Percentiles rank a stretch among this genome's conserved stretches.
Evolutionary conservation across 2,329 filamentous ascomycete species (phyloP).

Genomic region (Claviceps cyperi): DNA sequence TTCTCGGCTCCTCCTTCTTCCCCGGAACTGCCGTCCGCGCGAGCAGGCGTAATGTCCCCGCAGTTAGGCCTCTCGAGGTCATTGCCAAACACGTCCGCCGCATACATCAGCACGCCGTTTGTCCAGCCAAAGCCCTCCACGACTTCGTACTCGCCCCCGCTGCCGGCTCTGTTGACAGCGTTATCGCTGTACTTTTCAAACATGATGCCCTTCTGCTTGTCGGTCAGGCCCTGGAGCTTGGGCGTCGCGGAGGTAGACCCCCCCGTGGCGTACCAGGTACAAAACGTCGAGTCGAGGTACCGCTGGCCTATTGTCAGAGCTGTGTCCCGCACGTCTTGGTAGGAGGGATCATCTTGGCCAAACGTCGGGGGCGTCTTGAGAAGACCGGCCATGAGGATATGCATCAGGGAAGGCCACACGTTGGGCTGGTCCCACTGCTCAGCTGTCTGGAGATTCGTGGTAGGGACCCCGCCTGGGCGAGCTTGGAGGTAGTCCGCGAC

Average conservation of each 20-base stretch:
- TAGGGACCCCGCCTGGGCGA: conserved; percentile 42
- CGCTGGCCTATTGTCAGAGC: conserved; percentile 47
- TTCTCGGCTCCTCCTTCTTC: conserved; percentile 5
- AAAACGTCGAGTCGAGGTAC: conserved; percentile 53
- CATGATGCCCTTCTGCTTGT: conserved; percentile 40
- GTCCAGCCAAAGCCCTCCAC: conserved; percentile 60
- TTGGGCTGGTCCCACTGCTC: conserved; percentile 60
- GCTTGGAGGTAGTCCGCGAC: conserved; percentile 37
- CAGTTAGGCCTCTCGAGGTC: conserved; percentile 41
- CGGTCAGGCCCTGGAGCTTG: conserved; percentile 30
- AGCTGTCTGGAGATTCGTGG: conserved; percentile 44
- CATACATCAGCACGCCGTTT: conserved; percentile 54
- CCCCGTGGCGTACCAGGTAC: conserved; percentile 55
- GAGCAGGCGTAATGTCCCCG: conserved; percentile 31
- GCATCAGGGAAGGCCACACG: conserved; percentile 54
- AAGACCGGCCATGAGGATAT: conserved; percentile 48
- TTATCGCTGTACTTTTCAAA: conserved; percentile 57
- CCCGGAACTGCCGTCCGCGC: conserved; percentile 12
- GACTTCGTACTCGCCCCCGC: conserved; percentile 54
- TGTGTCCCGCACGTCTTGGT: conserved; percentile 36
- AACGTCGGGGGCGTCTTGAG: conserved; percentile 44
- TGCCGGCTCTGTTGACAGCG: conserved; percentile 43
- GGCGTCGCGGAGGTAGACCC: conserved; percentile 40
- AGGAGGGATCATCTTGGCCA: conserved; percentile 36
- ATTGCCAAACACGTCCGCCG: conserved; percentile 45